Evolutionary conservation across 1,284 basidiomycete species (phyloP).

Genomic region (Austropuccinia psidii): DNA sequence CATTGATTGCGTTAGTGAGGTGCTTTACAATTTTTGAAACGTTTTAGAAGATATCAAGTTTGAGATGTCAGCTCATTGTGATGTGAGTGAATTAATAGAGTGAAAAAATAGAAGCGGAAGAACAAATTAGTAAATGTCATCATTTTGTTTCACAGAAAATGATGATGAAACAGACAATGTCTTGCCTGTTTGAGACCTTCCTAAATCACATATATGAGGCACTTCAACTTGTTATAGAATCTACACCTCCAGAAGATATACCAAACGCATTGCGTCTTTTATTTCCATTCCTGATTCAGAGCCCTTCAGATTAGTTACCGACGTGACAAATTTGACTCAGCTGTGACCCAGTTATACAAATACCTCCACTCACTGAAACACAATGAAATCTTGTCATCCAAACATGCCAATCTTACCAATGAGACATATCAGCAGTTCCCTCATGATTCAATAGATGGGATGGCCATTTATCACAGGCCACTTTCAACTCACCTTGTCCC

Average conservation of each 20-base stretch:
- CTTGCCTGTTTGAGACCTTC: conserved; percentile 72
- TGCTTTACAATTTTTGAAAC: conserved; percentile 64
- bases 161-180: conserved; percentile 41
- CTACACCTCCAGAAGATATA: conserved; percentile 62
- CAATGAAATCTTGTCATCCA: conserved; percentile 54
- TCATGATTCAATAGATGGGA: conserved; percentile 51
- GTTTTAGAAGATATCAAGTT: conserved; percentile 58
- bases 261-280: conserved; percentile 49
- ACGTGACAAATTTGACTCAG: conserved; percentile 45
- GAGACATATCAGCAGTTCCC: conserved; percentile 76
- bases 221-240: conserved; percentile 63
- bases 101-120: too few relatives aligned
- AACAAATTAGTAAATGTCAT: too few relatives aligned
- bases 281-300: conserved; percentile 43
- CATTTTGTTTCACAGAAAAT: too few relatives aligned
- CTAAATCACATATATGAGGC: conserved; percentile 74
- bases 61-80: conserved; percentile 65
- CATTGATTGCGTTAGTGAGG: conserved; percentile 80
- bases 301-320: conserved; percentile 62
- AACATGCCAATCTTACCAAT: conserved; percentile 68
- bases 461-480: conserved; percentile 9
- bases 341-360: conserved; percentile 38
- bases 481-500: conserved; percentile 19
- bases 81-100: too few relatives aligned
- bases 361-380: conserved; percentile 55